phyloP scores from a whole-genome alignment of 176 grass and related monocot species.

The Chloris gayana region DNA sequence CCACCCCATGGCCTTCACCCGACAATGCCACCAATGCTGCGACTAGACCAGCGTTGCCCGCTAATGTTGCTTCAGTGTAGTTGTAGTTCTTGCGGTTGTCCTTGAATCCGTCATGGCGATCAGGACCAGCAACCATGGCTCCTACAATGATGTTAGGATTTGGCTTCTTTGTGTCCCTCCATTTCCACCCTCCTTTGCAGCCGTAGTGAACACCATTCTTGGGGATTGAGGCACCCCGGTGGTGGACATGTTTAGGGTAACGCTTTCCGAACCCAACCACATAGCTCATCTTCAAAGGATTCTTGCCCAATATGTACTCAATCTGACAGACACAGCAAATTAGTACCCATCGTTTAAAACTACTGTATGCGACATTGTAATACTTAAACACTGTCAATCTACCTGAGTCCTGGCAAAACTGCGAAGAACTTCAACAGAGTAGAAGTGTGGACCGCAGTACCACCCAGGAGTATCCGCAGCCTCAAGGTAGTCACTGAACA shows the following conservation, averaged over 20 bases:
- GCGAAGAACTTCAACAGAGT: slow-evolving; percentile 70
- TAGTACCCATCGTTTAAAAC: slow-evolving; percentile 1
- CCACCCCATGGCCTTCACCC: slow-evolving; percentile 63
- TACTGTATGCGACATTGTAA: neutral
- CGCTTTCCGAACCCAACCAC: slow-evolving; percentile 68
- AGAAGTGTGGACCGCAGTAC: slow-evolving; percentile 96
- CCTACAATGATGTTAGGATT: slow-evolving; percentile 77
- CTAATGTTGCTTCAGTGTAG: slow-evolving; percentile 87
- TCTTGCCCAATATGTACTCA: slow-evolving; percentile 90
- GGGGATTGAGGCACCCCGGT: slow-evolving; percentile 87
- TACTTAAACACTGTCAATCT: slow-evolving; percentile 12
- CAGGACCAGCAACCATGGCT: slow-evolving; percentile 86
- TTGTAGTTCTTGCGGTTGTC: slow-evolving; percentile 79
- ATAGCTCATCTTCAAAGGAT: slow-evolving; percentile 92
- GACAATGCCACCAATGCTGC: slow-evolving; percentile 81
- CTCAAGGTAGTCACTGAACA: slow-evolving; percentile 94
- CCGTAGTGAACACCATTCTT: slow-evolving; percentile 77
- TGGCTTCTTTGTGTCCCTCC: slow-evolving; percentile 82
- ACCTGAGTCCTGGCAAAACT: slow-evolving; percentile 89
- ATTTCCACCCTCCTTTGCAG: slow-evolving; percentile 89
- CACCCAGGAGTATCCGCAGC: slow-evolving; percentile 93
- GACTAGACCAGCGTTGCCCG: slow-evolving; percentile 86
- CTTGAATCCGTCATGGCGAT: slow-evolving; percentile 79
- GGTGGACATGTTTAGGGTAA: slow-evolving; percentile 90
- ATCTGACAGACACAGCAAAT: slow-evolving; percentile 50